Conservation (phyloP, 805 yeast genomes). For the Lipomyces anomalus region DNA sequence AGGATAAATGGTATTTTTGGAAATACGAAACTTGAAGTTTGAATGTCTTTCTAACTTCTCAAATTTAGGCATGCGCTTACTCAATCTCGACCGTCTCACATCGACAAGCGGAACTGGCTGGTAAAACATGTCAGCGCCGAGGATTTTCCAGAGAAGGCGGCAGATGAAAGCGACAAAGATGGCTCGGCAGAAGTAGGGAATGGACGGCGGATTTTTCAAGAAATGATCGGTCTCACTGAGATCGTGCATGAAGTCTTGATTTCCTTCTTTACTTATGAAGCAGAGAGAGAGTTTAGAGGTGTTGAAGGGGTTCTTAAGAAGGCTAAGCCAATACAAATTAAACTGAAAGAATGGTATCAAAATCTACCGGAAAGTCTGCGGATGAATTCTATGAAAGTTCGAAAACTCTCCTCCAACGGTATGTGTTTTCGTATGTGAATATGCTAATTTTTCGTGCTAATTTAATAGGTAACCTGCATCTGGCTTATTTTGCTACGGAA, state of each 20-base stretch:
- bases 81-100: slow-evolving; percentile 81
- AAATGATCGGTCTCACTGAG: slow-evolving; percentile 58
- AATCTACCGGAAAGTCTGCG: slow-evolving; percentile 31
- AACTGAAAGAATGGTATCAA: slow-evolving; percentile 35
- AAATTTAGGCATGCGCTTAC: slow-evolving; percentile 65
- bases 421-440: too few species aligned
- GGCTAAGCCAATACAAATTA: slow-evolving; percentile 45
- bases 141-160: slow-evolving; percentile 27
- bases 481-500: slow-evolving; percentile 28
- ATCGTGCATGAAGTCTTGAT: slow-evolving; percentile 68
- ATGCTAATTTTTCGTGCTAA: too few species aligned
- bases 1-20: slow-evolving; percentile 97
- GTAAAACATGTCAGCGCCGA: slow-evolving; percentile 55
- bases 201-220: slow-evolving; percentile 64
- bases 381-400: slow-evolving; percentile 51
- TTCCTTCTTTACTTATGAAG: slow-evolving; percentile 64
- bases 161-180: slow-evolving; percentile 31
- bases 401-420: slow-evolving; percentile 60
- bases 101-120: slow-evolving; percentile 72
- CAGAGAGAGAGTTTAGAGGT: slow-evolving; percentile 50
- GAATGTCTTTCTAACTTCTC: too few species aligned
- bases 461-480: slow-evolving; percentile 25
- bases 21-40: too few species aligned
- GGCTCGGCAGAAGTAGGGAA: slow-evolving; percentile 64
- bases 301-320: slow-evolving; percentile 62